phyloP scores from a whole-genome alignment of 805 yeast genomes.

The Pichia membranifaciens region DNA sequence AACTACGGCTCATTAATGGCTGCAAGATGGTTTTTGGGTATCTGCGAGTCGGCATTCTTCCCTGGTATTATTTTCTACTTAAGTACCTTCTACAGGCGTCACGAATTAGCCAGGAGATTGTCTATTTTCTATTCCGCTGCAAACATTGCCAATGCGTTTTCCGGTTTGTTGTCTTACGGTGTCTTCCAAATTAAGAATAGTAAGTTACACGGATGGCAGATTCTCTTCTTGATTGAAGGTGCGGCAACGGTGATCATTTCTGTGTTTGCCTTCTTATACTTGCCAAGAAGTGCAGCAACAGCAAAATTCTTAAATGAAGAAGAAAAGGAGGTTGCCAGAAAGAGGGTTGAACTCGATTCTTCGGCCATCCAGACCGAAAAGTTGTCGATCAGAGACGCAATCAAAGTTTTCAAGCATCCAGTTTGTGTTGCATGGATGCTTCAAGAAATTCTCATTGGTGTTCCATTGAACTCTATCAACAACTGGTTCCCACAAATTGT shows the following conservation, averaged over 20 bases:
- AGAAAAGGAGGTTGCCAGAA: slow-evolving; percentile 34
- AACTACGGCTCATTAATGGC: slow-evolving; percentile 33
- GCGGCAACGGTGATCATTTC: slow-evolving; percentile 34
- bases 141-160: slow-evolving; percentile 31
- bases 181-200: slow-evolving; percentile 35
- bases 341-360: slow-evolving; percentile 41
- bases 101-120: slow-evolving; percentile 33
- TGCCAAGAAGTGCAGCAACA: slow-evolving; percentile 34
- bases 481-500: slow-evolving; percentile 47
- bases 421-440: slow-evolving; percentile 40
- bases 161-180: slow-evolving; percentile 32
- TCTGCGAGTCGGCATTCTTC: slow-evolving; percentile 34
- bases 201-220: slow-evolving; percentile 42
- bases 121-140: slow-evolving; percentile 34
- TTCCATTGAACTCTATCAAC: slow-evolving; percentile 42
- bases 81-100: slow-evolving; percentile 34
- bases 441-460: slow-evolving; percentile 40
- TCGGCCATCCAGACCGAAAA: slow-evolving; percentile 35
- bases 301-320: slow-evolving; percentile 36
- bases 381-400: slow-evolving; percentile 35
- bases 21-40: slow-evolving; percentile 36
- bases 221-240: slow-evolving; percentile 43
- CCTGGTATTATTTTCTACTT: slow-evolving; percentile 36
- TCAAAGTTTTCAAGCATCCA: slow-evolving; percentile 41
- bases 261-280: slow-evolving; percentile 28